Evolutionary conservation across 306 rosid genomes (phyloP).

Genomic region (Arachis stenosperma): DNA sequence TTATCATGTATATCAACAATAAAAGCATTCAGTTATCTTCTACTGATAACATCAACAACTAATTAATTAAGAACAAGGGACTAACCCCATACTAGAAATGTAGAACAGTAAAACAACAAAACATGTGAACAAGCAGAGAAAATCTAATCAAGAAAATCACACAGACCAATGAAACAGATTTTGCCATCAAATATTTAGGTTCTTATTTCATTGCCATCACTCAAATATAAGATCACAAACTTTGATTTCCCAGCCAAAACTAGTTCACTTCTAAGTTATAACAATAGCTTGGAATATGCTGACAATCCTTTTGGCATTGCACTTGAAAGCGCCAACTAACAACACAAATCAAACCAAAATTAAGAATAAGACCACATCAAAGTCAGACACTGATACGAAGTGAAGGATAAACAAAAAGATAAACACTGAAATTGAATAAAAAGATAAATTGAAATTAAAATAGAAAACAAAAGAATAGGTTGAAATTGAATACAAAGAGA

Average conservation of each 20-base stretch:
- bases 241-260: slow-evolving; percentile 20
- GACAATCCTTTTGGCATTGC: not conserved
- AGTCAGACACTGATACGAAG: not conserved
- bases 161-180: slow-evolving; percentile 13
- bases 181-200: not conserved
- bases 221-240: slow-evolving; percentile 8
- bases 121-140: not conserved
- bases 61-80: not conserved
- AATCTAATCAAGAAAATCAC: not conserved
- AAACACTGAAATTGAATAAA: no score
- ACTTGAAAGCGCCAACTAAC: slow-evolving; percentile 1
- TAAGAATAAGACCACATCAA: not conserved
- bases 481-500: no score
- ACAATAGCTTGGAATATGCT: not conserved
- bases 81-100: not conserved
- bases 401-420: no score
- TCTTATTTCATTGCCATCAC: not conserved
- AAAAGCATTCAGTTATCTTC: not conserved
- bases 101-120: not conserved
- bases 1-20: not conserved
- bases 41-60: not conserved
- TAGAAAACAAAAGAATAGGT: no score
- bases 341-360: not conserved
- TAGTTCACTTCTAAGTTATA: not conserved
- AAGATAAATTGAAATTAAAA: no score